phyloP scores from a whole-genome alignment of 2,329 filamentous ascomycete species.

The Thelonectria olida region DNA sequence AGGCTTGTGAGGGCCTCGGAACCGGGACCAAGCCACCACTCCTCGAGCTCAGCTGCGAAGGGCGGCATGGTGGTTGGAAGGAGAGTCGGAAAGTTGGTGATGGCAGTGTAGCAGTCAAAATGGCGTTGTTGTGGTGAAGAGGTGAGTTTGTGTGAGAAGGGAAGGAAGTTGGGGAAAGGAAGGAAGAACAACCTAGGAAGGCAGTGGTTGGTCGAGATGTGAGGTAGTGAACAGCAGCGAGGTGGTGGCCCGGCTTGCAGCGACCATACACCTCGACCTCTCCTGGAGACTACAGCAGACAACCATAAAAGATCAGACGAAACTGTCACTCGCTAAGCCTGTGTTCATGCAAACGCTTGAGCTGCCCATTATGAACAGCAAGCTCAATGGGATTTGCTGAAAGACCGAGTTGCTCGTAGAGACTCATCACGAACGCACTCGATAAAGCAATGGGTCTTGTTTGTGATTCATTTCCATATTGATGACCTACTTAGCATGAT shows the following conservation, averaged over 20 bases:
- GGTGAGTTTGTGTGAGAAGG: background rate
- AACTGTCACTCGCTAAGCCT: background rate
- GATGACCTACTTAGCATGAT: too few relatives aligned
- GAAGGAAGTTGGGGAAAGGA: background rate
- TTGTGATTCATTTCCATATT: background rate
- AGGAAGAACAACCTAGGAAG: background rate
- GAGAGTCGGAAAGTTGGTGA: background rate
- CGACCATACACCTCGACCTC: background rate
- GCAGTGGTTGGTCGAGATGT: background rate
- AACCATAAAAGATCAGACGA: background rate
- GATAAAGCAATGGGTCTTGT: background rate
- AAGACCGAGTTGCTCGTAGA: too few relatives aligned
- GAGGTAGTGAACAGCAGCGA: too few relatives aligned
- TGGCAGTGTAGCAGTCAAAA: background rate
- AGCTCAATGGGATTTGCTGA: background rate
- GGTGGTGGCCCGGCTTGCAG: too few relatives aligned
- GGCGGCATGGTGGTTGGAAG: constrained; percentile 39
- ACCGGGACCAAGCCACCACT: constrained; percentile 46
- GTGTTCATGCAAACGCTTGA: background rate
- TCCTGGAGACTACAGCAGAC: background rate
- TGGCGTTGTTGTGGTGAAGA: background rate
- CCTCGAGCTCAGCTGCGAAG: constrained; percentile 43
- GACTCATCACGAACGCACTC: background rate
- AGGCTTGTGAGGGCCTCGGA: constrained; percentile 38
- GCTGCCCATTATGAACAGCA: background rate